phyloP scores from a whole-genome alignment of 225 moss, liverwort and hornwort species.

The Thuidium tamariscinum region DNA sequence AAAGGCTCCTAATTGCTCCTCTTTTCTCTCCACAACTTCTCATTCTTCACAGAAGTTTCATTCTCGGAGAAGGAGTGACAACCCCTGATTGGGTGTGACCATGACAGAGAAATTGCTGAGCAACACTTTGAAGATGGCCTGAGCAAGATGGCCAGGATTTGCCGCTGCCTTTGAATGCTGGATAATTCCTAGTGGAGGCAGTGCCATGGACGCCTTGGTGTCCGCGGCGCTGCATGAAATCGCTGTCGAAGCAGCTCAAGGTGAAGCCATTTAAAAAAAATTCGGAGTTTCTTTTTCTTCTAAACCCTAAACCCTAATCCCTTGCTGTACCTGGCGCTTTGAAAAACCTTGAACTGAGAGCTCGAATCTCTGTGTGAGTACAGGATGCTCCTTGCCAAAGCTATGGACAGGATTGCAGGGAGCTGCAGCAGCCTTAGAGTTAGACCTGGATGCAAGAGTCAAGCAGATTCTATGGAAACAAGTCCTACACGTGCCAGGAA shows the following conservation, averaged over 20 bases:
- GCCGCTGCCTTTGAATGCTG: neutral
- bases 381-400: conserved; percentile 80
- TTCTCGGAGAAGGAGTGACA: neutral
- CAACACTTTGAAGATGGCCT: neutral
- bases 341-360: neutral
- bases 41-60: neutral
- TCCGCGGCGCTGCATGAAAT: conserved; percentile 80
- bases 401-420: conserved; percentile 65
- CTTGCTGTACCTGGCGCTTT: neutral
- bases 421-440: conserved; percentile 30
- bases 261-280: conserved; percentile 1
- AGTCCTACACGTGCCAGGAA: conserved; percentile 61
- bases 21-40: neutral
- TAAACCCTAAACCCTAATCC: no score
- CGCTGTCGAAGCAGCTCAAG: conserved; percentile 79
- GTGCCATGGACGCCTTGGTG: conserved; percentile 70
- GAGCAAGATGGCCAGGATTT: neutral
- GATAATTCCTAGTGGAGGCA: neutral
- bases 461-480: conserved; percentile 81
- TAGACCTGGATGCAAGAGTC: conserved; percentile 38
- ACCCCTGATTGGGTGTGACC: neutral
- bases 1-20: neutral
- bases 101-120: neutral
- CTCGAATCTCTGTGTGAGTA: neutral
- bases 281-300: neutral